A percentile compares a stretch with the other conserved stretches of the same genome.
These are phyloP conservation scores for Diplodia scrobiculata DNA, from an alignment of 2,329 filamentous ascomycete species.

Conservation along the genomic window DNA sequence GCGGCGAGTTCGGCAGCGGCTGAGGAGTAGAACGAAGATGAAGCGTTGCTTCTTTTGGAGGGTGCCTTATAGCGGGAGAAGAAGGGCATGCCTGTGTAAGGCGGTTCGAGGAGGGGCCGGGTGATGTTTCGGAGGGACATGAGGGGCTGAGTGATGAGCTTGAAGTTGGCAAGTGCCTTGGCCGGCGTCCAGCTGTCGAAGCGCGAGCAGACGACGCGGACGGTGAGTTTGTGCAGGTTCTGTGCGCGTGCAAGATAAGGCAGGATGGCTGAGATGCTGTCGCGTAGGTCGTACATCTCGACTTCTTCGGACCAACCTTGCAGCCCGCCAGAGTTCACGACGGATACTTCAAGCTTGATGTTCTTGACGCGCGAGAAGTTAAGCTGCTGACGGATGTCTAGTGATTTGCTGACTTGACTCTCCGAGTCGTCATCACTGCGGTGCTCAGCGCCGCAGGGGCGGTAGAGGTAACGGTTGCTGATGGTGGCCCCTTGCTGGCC, in stretches of 20 bases:
- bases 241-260: slow-evolving; percentile 31
- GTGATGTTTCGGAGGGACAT: slow-evolving; percentile 39
- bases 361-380: slow-evolving; percentile 40
- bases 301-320: slow-evolving; percentile 42
- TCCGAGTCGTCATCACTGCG: slow-evolving; percentile 33
- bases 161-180: slow-evolving; percentile 35
- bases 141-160: slow-evolving; percentile 38
- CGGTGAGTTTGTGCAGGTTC: slow-evolving; percentile 38
- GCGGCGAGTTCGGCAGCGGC: background rate
- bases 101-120: slow-evolving; percentile 36
- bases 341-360: slow-evolving; percentile 40
- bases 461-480: slow-evolving; percentile 39
- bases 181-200: slow-evolving; percentile 36
- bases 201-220: slow-evolving; percentile 37
- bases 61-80: background rate
- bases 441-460: slow-evolving; percentile 38
- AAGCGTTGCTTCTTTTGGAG: background rate
- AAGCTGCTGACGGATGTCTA: slow-evolving; percentile 37
- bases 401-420: slow-evolving; percentile 33
- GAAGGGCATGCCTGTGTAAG: slow-evolving; percentile 33
- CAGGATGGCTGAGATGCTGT: slow-evolving; percentile 14
- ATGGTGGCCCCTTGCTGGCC: slow-evolving; percentile 41
- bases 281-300: slow-evolving; percentile 42
- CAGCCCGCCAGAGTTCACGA: slow-evolving; percentile 34
- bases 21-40: background rate